phyloP scores from a whole-genome alignment of 192 early-diverging fungal genomes.

The Podochytrium sp. region DNA sequence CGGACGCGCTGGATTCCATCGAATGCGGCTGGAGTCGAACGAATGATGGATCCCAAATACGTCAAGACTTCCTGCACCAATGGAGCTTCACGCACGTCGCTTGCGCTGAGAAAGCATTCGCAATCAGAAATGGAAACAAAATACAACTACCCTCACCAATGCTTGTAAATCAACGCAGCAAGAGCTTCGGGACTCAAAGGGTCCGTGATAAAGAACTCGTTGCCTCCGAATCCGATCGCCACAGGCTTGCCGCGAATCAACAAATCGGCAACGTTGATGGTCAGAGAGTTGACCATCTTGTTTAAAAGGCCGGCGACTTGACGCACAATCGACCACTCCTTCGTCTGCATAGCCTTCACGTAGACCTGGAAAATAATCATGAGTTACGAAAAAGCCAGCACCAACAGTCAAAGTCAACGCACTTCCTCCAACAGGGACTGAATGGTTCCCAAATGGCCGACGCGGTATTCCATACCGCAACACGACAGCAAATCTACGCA shows the following conservation, averaged over 20 bases:
- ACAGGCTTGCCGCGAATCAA: conserved; percentile 78
- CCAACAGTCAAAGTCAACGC: no score
- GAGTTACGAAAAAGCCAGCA: no score
- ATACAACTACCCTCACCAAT: conserved; percentile 50
- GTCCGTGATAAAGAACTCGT: conserved; percentile 69
- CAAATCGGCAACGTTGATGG: conserved; percentile 80
- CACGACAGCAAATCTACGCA: conserved; percentile 66
- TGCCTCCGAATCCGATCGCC: conserved; percentile 71
- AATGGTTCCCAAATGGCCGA: conserved; percentile 58
- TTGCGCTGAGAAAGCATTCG: conserved; percentile 59
- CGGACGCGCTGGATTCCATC: conserved; percentile 82
- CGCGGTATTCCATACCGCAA: conserved; percentile 55
- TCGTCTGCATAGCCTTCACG: conserved; percentile 70
- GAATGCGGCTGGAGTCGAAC: conserved; percentile 69
- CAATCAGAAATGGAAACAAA: not conserved
- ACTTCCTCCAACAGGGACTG: conserved; percentile 74
- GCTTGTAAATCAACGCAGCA: conserved; percentile 66
- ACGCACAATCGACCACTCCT: conserved; percentile 82
- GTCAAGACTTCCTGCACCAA: conserved; percentile 85
- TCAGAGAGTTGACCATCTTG: conserved; percentile 76
- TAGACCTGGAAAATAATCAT: no score
- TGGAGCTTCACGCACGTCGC: conserved; percentile 82
- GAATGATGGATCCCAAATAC: conserved; percentile 76
- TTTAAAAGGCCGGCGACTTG: conserved; percentile 75
- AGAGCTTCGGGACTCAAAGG: conserved; percentile 75